Percentiles rank a stretch among this genome's conserved stretches.
phyloP scores from a whole-genome alignment of 192 early-diverging fungal genomes.

The Coemansia sp. region DNA sequence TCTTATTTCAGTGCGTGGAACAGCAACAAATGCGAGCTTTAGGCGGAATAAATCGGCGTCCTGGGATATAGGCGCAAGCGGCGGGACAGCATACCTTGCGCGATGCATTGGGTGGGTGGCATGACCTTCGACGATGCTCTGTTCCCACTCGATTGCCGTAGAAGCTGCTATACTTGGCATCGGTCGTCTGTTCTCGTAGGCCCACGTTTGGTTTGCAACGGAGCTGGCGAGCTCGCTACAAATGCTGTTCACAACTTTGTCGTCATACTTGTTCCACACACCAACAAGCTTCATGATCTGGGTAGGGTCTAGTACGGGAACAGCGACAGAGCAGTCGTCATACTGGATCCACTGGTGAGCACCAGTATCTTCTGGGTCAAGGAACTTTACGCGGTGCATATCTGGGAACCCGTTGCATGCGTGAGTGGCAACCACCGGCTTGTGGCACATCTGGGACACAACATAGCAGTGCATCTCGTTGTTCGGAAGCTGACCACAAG shows the following conservation, averaged over 20 bases:
- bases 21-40: constrained; percentile 51
- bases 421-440: constrained; percentile 19
- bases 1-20: constrained; percentile 44
- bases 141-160: constrained; percentile 63
- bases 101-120: constrained; percentile 73
- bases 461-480: constrained; percentile 24
- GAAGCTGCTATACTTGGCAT: constrained; percentile 41
- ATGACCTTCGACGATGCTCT: constrained; percentile 65
- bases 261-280: constrained; percentile 40
- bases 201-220: constrained; percentile 49
- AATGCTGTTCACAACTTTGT: constrained; percentile 34
- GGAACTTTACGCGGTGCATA: constrained; percentile 17
- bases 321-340: neutral
- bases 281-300: constrained; percentile 55
- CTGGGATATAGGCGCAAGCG: constrained; percentile 52
- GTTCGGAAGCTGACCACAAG: constrained; percentile 21
- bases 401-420: neutral
- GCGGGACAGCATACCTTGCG: constrained; percentile 57
- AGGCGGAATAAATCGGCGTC: constrained; percentile 47
- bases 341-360: constrained; percentile 27
- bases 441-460: constrained; percentile 20
- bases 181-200: constrained; percentile 34
- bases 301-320: constrained; percentile 20
- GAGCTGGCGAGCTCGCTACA: constrained; percentile 58
- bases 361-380: constrained; percentile 52